A percentile compares a stretch with the other conserved stretches of the same genome.
These are phyloP conservation scores for Lasiosphaeria ovina DNA, from an alignment of 495 filamentous ascomycete genomes.

Conservation along the genomic window DNA sequence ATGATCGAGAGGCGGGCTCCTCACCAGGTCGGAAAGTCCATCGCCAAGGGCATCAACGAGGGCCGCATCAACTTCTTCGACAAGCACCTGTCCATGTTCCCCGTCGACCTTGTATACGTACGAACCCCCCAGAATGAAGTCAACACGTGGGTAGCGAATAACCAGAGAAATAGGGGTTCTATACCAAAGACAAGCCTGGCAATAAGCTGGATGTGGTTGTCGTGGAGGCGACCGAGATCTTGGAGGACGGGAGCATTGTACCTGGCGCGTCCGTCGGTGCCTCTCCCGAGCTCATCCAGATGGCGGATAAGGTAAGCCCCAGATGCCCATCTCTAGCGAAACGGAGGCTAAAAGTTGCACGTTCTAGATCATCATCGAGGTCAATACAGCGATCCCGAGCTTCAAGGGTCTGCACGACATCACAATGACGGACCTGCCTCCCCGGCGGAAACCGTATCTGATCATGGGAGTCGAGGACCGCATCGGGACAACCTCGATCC, in stretches of 20 bases:
- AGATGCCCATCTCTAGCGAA: neutral
- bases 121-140: neutral
- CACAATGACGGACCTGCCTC: slow-evolving; percentile 79
- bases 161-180: slow-evolving; percentile 54
- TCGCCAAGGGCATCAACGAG: slow-evolving; percentile 86
- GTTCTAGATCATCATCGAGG: slow-evolving; percentile 76
- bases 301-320: slow-evolving; percentile 69
- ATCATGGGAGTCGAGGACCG: slow-evolving; percentile 77
- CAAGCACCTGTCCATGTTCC: slow-evolving; percentile 92
- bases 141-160: neutral
- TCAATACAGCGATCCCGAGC: slow-evolving; percentile 81
- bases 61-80: slow-evolving; percentile 91
- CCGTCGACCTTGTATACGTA: slow-evolving; percentile 74
- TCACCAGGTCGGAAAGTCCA: slow-evolving; percentile 90
- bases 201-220: slow-evolving; percentile 80
- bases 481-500: slow-evolving; percentile 80
- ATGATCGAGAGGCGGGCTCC: slow-evolving; percentile 87
- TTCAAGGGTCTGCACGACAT: slow-evolving; percentile 93
- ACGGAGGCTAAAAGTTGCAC: slow-evolving; percentile 8
- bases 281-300: slow-evolving; percentile 80
- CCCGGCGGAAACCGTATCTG: slow-evolving; percentile 78
- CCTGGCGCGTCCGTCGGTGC: slow-evolving; percentile 86
- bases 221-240: slow-evolving; percentile 85
- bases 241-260: slow-evolving; percentile 88
- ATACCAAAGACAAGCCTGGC: slow-evolving; percentile 70